These are phyloP conservation scores for Angomonas ambiguus DNA, from an alignment of 208 protist genomes.

Conservation along the genomic window DNA sequence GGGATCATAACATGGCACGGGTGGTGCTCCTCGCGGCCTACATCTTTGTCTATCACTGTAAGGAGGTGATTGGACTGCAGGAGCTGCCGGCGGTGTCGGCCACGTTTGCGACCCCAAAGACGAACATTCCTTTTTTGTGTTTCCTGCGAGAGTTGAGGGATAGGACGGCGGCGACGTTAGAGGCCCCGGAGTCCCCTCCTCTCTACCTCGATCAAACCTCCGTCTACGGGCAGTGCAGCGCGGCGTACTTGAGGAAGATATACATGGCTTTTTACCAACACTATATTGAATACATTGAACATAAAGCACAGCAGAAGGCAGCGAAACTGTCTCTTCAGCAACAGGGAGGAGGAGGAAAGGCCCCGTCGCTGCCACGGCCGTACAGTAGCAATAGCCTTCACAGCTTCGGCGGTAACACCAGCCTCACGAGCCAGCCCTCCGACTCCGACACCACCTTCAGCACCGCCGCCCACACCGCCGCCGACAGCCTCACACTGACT, in stretches of 20 bases:
- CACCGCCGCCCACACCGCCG: background rate
- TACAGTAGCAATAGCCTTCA: background rate
- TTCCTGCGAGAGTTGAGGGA: constrained; percentile 68
- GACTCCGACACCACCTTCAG: background rate
- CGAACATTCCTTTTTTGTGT: constrained; percentile 74
- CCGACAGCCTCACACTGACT: background rate
- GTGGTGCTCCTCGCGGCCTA: constrained; percentile 51
- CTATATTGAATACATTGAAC: constrained; percentile 25
- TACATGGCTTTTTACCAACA: constrained; percentile 27
- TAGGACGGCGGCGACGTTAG: constrained; percentile 19
- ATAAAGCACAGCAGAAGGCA: constrained; percentile 24
- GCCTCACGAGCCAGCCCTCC: background rate
- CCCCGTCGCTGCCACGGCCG: background rate
- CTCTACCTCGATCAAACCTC: constrained; percentile 42
- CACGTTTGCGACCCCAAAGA: constrained; percentile 39
- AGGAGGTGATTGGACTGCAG: constrained; percentile 24
- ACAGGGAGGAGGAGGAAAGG: background rate
- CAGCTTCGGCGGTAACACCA: background rate
- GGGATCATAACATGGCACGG: constrained; percentile 68
- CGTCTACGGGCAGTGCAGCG: constrained; percentile 25
- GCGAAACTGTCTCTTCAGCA: constrained; percentile 17
- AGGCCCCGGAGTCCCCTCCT: constrained; percentile 12
- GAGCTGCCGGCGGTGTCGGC: constrained; percentile 23
- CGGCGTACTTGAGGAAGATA: constrained; percentile 16
- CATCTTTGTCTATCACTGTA: constrained; percentile 46